Conservation (phyloP, 1,284 basidiomycete genomes). For the Melanopsichium pennsylvanicum region DNA sequence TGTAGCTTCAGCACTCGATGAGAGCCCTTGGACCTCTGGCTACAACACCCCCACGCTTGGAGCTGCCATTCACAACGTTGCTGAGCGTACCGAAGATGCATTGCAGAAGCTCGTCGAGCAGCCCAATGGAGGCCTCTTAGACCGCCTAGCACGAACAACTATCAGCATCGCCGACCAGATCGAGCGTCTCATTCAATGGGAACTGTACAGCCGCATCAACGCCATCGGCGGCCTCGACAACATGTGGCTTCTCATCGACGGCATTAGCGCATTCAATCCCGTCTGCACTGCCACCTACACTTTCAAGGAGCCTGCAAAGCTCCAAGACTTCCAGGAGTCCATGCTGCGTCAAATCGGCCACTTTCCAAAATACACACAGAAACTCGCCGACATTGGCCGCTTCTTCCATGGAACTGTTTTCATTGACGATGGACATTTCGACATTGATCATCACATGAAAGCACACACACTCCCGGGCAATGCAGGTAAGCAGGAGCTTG, state of each 20-base stretch:
- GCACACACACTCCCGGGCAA: slow-evolving; percentile 34
- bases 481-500: slow-evolving; percentile 54
- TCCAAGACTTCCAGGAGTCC: slow-evolving; percentile 31
- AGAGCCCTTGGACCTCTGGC: slow-evolving; percentile 40
- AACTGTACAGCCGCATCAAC: slow-evolving; percentile 38
- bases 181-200: slow-evolving; percentile 33
- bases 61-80: slow-evolving; percentile 29
- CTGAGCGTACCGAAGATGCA: slow-evolving; percentile 31
- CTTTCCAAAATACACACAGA: slow-evolving; percentile 60
- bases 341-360: slow-evolving; percentile 34
- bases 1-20: slow-evolving; percentile 26
- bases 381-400: slow-evolving; percentile 43
- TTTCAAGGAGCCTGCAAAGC: slow-evolving; percentile 40
- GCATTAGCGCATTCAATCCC: slow-evolving; percentile 55
- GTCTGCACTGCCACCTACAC: slow-evolving; percentile 58
- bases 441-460: slow-evolving; percentile 39
- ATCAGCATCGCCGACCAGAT: slow-evolving; percentile 13
- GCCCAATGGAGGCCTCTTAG: slow-evolving; percentile 12
- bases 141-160: slow-evolving; percentile 2
- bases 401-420: slow-evolving; percentile 54
- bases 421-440: slow-evolving; percentile 48
- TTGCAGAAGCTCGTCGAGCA: slow-evolving; percentile 23
- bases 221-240: slow-evolving; percentile 52
- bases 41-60: slow-evolving; percentile 38
- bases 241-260: slow-evolving; percentile 54